These are phyloP conservation scores for Micractinium sp. DNA, from an alignment of 139 green algal species.

Conservation along the genomic window DNA sequence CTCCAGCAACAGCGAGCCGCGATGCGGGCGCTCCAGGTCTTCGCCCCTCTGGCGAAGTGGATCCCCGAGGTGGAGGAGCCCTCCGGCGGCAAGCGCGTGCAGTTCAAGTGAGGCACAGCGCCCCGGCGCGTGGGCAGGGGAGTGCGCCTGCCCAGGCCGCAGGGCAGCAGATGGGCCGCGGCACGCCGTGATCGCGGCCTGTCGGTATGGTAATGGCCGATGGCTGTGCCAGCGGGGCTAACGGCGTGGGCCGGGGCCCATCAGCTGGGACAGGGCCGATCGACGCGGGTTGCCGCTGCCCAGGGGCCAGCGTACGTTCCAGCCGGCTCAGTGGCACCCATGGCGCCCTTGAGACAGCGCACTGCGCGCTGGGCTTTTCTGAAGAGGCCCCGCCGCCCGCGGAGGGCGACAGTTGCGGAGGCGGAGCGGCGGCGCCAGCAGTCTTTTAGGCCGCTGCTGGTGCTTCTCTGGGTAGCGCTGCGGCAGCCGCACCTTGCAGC, in stretches of 20 bases:
- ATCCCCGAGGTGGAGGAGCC: slow-evolving; percentile 28
- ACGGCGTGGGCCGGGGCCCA: not conserved
- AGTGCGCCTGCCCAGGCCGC: too few species aligned
- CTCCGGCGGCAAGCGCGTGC: slow-evolving; percentile 24
- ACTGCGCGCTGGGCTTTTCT: too few species aligned
- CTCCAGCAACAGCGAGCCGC: not conserved
- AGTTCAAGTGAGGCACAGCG: slow-evolving; percentile 27
- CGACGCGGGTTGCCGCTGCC: not conserved
- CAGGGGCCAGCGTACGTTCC: too few species aligned
- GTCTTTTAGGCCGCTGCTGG: not conserved
- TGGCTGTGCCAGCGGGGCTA: not conserved
- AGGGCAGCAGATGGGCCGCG: too few species aligned
- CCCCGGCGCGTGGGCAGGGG: not conserved
- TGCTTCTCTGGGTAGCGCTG: too few species aligned
- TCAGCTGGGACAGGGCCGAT: not conserved
- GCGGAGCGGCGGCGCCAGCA: not conserved
- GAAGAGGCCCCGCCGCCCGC: too few species aligned
- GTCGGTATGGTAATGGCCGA: not conserved
- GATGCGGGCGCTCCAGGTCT: slow-evolving; percentile 18
- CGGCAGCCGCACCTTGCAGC: not conserved
- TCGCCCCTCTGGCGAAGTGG: slow-evolving; percentile 3
- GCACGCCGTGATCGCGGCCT: not conserved
- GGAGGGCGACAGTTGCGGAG: not conserved
- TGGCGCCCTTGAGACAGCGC: not conserved
- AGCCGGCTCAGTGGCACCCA: too few species aligned